Evolutionary conservation across 306 rosid species (phyloP), one percentile per base, ranked within the genome.

Genomic region (Gillenia trifoliata): DNA sequence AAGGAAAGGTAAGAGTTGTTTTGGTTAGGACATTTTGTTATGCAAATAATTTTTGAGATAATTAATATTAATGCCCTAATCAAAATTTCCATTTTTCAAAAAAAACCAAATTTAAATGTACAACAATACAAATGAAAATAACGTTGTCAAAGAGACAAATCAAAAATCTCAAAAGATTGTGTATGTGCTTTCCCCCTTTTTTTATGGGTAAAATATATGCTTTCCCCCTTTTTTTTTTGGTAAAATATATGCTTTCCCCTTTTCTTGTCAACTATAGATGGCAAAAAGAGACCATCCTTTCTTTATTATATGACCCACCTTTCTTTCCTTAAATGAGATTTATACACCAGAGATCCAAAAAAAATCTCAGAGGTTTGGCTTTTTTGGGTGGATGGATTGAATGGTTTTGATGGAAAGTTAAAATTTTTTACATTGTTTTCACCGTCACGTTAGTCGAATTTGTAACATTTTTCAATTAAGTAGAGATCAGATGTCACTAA

Each of bases 371-470:
- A 31, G 13, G 12, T 19, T 62, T 34, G 7, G 47, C 41, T 30
- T 34, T 64, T 64, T 64, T 11, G 22, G 38, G 38, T 30, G n/a
- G 17, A 62, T 28, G 66, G 30, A 62, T 13, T 15, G 66, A 29
- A 16, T 62, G 38, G 17, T 30, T 3, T 62, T 62, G 10, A 45
- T 45, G 50, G 50, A 45, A 45, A 15, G 19, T 45, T 45, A 13
- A 19, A 45, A 13, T 45, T 45, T 45, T 45, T 45, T 6, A 45
- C 19, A 13, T 45, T 0, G 0, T 45, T 4, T 9, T 45, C 10
- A 4, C 0, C 2, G 0, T 45, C 50, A 43, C 1, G 0, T 15
- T 0, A 45, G 50, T 45, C 2, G 6, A 45, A 45, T 45, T 0
- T 13, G 50, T 4, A 0, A 45, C 2, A 45, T 45, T 45, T 4